These are phyloP conservation scores for Boechera stricta DNA, from an alignment of 345 rosid species.

Conservation along the genomic window DNA sequence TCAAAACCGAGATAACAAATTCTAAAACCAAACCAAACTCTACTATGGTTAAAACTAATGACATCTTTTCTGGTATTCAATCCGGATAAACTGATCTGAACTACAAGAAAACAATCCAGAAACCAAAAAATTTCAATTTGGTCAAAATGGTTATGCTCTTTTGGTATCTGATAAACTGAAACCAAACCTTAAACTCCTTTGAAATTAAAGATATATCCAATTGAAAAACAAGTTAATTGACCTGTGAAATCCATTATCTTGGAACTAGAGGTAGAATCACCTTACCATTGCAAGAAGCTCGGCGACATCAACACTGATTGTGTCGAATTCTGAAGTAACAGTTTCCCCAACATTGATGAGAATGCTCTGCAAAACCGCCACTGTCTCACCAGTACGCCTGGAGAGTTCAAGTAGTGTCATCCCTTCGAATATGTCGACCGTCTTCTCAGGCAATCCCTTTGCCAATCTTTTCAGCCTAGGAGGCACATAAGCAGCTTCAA, in stretches of 20 bases:
- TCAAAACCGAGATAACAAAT: not conserved
- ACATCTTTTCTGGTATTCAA: not conserved
- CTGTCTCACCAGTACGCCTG: slow-evolving; percentile 65
- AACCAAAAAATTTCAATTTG: not conserved
- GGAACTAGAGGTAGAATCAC: slow-evolving; percentile 4
- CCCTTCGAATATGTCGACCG: slow-evolving; percentile 83
- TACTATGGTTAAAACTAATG: not conserved
- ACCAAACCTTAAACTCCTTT: not conserved
- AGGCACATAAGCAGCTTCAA: slow-evolving; percentile 81
- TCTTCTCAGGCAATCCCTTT: slow-evolving; percentile 62
- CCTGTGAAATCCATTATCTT: not conserved
- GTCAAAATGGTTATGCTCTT: not conserved
- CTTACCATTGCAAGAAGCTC: slow-evolving; percentile 90
- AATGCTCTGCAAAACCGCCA: slow-evolving; percentile 65
- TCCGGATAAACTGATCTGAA: not conserved
- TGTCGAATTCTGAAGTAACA: slow-evolving; percentile 72
- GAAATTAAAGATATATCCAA: not conserved
- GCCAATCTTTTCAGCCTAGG: slow-evolving; percentile 58
- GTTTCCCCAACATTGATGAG: slow-evolving; percentile 83
- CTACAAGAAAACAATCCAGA: not conserved
- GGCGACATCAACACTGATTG: slow-evolving; percentile 76
- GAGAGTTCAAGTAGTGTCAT: slow-evolving; percentile 82
- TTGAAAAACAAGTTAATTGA: not conserved
- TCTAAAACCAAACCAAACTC: not conserved
- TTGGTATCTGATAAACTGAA: not conserved